phyloP scores from a whole-genome alignment of 768 basidiomycete genomes.

The Dendrothele bispora region DNA sequence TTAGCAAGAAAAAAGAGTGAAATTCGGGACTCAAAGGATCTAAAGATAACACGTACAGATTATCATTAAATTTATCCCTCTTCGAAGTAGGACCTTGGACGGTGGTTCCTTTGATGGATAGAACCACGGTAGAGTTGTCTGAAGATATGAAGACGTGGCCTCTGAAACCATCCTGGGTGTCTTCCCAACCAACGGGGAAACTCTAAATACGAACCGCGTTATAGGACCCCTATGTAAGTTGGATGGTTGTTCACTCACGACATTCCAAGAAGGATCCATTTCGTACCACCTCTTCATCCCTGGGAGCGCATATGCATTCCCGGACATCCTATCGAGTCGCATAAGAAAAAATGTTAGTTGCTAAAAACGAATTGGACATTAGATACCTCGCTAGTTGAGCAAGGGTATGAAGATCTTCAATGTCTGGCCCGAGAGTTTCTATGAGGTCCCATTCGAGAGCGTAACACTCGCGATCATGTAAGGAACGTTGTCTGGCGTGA shows the following conservation, averaged over 20 bases:
- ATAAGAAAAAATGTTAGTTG: too few relatives aligned
- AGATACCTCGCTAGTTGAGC: slow-evolving; percentile 66
- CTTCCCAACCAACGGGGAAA: slow-evolving; percentile 80
- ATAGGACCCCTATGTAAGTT: neutral
- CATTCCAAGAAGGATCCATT: slow-evolving; percentile 73
- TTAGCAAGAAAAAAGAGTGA: neutral
- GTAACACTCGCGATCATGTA: slow-evolving; percentile 63
- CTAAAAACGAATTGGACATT: too few relatives aligned
- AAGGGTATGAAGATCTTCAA: slow-evolving; percentile 78
- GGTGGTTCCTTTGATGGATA: slow-evolving; percentile 91
- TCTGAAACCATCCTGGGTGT: slow-evolving; percentile 70
- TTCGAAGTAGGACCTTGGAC: slow-evolving; percentile 82
- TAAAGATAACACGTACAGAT: slow-evolving; percentile 46
- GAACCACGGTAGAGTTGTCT: slow-evolving; percentile 79
- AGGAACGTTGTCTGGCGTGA: slow-evolving; percentile 52
- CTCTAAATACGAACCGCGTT: slow-evolving; percentile 43
- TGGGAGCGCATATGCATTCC: slow-evolving; percentile 84
- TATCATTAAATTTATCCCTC: slow-evolving; percentile 94
- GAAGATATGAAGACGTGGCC: slow-evolving; percentile 85
- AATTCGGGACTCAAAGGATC: neutral
- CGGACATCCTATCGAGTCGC: slow-evolving; percentile 59
- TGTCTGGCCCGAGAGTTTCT: slow-evolving; percentile 71
- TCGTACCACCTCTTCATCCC: slow-evolving; percentile 80
- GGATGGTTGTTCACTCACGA: slow-evolving; percentile 24
- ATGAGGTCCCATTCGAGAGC: slow-evolving; percentile 68